Conservation (phyloP, 148 eudicot species). For the Chenopodium berlandieri region DNA sequence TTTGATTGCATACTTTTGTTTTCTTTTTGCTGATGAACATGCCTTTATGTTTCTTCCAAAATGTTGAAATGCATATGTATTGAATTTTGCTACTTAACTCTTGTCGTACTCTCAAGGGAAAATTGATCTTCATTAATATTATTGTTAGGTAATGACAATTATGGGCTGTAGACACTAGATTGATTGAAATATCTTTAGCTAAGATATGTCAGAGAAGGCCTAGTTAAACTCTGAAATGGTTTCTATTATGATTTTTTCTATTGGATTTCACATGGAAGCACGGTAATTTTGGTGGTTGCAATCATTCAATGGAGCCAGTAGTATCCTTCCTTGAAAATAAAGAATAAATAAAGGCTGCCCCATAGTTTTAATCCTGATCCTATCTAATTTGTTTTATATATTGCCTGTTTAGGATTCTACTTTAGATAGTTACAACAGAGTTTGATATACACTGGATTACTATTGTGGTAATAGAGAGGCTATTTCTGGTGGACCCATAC, state of each 20-base stretch:
- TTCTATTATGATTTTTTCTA: neutral
- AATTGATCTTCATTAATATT: neutral
- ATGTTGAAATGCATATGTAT: neutral
- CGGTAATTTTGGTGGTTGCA: neutral
- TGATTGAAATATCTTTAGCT: neutral
- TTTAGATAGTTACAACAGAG: neutral
- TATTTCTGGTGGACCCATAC: neutral
- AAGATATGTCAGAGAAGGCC: neutral
- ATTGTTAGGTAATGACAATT: neutral
- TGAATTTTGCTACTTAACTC: neutral
- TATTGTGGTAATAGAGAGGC: neutral
- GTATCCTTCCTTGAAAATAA: neutral
- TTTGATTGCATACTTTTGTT: neutral
- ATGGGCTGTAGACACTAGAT: neutral
- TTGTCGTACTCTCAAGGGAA: neutral
- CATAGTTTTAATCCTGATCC: too few species aligned
- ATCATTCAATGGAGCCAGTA: neutral
- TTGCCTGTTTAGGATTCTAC: neutral
- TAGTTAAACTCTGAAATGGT: neutral
- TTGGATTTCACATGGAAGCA: neutral
- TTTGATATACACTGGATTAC: neutral
- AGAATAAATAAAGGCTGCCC: too few species aligned
- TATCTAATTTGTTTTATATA: neutral
- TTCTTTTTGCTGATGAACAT: neutral
- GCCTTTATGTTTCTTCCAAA: neutral